Percentiles rank a stretch among this genome's conserved stretches.
Evolutionary conservation across 23 red algal genomes (phyloP).

Genomic region (Gracilaria domingensis): DNA sequence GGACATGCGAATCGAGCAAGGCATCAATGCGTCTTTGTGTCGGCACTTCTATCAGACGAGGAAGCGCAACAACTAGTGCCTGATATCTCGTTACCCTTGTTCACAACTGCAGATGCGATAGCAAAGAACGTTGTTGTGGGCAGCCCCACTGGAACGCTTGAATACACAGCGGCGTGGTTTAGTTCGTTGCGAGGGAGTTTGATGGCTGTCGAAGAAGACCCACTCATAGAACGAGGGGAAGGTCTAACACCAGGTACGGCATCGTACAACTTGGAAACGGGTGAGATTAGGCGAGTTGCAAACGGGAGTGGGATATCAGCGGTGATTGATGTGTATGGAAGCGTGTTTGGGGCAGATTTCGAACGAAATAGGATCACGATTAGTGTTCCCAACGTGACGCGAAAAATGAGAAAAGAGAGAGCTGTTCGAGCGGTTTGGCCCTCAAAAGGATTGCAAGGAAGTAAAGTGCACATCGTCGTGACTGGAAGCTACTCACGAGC

Average conservation of each 20-base stretch:
- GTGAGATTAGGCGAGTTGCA: background rate
- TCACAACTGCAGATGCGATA: constrained; percentile 15
- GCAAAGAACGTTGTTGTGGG: background rate
- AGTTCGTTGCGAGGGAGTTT: background rate
- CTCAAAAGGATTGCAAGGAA: constrained; percentile 1
- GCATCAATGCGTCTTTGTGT: constrained; percentile 14
- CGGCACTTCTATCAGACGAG: background rate
- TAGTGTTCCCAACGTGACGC: constrained; percentile 5
- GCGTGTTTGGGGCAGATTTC: background rate
- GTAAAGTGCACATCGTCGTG: background rate
- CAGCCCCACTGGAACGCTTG: background rate
- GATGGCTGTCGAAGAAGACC: background rate
- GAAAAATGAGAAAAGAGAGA: background rate
- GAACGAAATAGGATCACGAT: background rate
- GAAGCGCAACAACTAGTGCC: background rate
- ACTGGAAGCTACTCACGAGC: background rate
- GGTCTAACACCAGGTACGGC: background rate
- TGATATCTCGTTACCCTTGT: background rate
- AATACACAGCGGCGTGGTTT: constrained; percentile 15
- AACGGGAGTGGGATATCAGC: background rate
- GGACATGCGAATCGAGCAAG: background rate
- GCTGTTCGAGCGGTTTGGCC: constrained; percentile 21
- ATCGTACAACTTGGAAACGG: constrained; percentile 3
- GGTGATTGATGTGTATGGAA: background rate
- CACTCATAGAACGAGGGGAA: background rate